Conservation (phyloP, 2,329 filamentous ascomycete species). For the Colletotrichum eleusines region DNA sequence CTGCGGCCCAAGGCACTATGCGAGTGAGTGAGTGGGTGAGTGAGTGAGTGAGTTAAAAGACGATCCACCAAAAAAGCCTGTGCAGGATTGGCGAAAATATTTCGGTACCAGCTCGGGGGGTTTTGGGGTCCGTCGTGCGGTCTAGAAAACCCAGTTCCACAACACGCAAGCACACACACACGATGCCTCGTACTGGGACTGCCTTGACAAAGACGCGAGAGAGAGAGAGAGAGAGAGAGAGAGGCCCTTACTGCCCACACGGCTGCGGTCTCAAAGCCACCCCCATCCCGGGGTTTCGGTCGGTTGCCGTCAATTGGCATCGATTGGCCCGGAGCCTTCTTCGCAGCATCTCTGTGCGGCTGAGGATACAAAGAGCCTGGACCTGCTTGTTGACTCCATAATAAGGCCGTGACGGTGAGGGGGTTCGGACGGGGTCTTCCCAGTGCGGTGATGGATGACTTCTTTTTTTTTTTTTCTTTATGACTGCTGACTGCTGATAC, state of each 20-base stretch:
- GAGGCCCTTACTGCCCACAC: not conserved
- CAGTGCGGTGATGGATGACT: not conserved
- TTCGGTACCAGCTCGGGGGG: constrained; percentile 35
- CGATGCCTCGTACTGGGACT: too few relatives aligned
- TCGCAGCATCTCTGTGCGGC: not conserved
- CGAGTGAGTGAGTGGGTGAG: too few relatives aligned
- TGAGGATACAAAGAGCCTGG: not conserved
- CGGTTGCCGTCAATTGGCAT: not conserved
- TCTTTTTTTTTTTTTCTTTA: not conserved
- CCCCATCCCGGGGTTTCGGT: not conserved
- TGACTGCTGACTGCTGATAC: not conserved
- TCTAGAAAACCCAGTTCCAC: too few relatives aligned
- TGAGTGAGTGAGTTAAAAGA: too few relatives aligned
- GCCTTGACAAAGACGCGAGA: too few relatives aligned
- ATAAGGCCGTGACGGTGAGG: constrained; percentile 11
- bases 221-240: too few relatives aligned
- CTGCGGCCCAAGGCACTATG: too few relatives aligned
- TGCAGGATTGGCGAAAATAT: constrained; percentile 22
- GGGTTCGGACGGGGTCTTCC: not conserved
- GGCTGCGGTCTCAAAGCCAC: not conserved
- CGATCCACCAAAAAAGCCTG: too few relatives aligned
- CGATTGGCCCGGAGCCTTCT: not conserved
- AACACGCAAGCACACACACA: too few relatives aligned
- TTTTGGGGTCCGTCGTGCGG: too few relatives aligned
- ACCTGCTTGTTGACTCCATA: constrained; percentile 9